A percentile compares a stretch with the other conserved stretches of the same genome.
Conservation (phyloP, 208 protist species). For the Wallacemonas sp. region DNA sequence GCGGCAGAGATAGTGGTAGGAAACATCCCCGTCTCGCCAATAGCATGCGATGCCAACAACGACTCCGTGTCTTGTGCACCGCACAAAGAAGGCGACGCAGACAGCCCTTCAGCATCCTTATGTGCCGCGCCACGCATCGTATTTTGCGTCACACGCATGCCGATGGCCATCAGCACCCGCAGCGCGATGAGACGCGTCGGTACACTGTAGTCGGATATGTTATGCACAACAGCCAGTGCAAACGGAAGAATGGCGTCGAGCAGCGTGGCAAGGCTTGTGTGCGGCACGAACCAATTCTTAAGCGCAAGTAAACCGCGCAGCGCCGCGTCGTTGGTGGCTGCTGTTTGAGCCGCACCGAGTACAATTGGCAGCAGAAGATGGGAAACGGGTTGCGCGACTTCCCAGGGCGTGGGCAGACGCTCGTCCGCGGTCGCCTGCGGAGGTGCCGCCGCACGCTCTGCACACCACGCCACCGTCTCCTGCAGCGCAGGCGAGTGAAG, state of each 20-base stretch:
- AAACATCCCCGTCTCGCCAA: too few species aligned
- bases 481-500: constrained; percentile 21
- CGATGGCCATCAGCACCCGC: constrained; percentile 42
- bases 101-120: too few species aligned
- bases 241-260: constrained; percentile 54
- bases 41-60: too few species aligned
- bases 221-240: constrained; percentile 38
- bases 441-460: neutral
- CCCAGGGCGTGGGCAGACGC: too few species aligned
- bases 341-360: constrained; percentile 40
- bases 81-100: too few species aligned
- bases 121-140: too few species aligned
- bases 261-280: constrained; percentile 30
- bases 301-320: constrained; percentile 46
- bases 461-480: neutral
- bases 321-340: constrained; percentile 39
- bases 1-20: too few species aligned
- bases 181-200: constrained; percentile 52
- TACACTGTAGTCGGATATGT: constrained; percentile 20
- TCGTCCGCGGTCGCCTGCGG: too few species aligned
- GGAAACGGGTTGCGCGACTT: too few species aligned
- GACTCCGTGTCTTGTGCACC: too few species aligned
- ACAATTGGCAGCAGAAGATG: constrained; percentile 51
- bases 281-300: constrained; percentile 26
- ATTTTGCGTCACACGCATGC: constrained; percentile 18